phyloP scores from a whole-genome alignment of 1,284 basidiomycete species.

The Fomitopsis schrenkii region DNA sequence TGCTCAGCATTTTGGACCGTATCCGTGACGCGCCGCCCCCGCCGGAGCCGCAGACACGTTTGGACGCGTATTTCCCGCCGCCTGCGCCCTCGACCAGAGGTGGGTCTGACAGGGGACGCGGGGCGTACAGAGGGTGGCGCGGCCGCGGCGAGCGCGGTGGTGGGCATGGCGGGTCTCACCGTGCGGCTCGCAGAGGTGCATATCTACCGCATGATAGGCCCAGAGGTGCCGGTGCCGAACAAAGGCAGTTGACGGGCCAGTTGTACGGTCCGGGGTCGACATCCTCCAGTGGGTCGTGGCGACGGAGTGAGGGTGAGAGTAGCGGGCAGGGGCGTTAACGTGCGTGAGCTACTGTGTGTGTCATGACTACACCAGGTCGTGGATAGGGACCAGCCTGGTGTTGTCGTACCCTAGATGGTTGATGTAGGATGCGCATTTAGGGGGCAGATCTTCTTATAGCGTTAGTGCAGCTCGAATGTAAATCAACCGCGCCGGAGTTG shows the following conservation, averaged over 20 bases:
- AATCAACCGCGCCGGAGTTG: no score
- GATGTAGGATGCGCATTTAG: no score
- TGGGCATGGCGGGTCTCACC: neutral
- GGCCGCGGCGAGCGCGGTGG: neutral
- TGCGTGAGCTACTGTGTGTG: no score
- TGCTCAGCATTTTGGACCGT: conserved; percentile 47
- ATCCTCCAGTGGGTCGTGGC: neutral
- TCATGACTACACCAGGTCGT: no score
- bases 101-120: neutral
- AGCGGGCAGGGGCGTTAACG: no score
- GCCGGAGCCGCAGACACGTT: neutral
- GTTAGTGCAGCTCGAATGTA: no score
- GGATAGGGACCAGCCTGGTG: no score
- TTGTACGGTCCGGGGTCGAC: neutral
- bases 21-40: conserved; percentile 37
- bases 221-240: neutral
- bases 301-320: neutral
- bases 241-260: neutral
- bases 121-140: neutral
- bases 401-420: no score
- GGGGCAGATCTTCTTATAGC: no score
- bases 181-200: neutral
- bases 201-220: neutral
- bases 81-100: neutral
- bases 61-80: neutral